Evolutionary conservation across 345 rosid species (phyloP).

Genomic region (Brassica juncea): DNA sequence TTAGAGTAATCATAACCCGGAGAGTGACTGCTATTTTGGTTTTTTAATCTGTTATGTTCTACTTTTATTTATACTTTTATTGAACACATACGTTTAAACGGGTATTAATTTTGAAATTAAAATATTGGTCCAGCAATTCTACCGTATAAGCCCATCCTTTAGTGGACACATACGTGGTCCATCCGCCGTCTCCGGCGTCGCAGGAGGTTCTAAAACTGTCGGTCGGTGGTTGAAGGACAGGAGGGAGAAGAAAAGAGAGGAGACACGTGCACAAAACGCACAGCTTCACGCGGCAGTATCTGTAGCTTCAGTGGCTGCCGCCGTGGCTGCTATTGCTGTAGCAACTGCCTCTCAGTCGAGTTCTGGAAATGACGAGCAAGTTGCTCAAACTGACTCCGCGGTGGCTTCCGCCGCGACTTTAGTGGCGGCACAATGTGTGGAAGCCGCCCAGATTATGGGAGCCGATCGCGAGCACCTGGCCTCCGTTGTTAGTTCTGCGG

Average conservation of each 20-base stretch:
- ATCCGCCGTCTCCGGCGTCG: constrained; percentile 35
- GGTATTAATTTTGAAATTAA: neutral
- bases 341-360: constrained; percentile 69
- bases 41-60: too few species aligned
- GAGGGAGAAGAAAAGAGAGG: constrained; percentile 84
- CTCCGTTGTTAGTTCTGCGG: constrained; percentile 73
- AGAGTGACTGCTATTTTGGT: too few species aligned
- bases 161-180: constrained; percentile 33
- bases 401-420: constrained; percentile 81
- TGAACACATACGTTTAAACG: neutral
- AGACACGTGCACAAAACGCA: constrained; percentile 71
- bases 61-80: neutral
- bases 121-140: constrained; percentile 53
- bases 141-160: constrained; percentile 52
- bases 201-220: constrained; percentile 64
- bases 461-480: constrained; percentile 83
- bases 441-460: constrained; percentile 80
- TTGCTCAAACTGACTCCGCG: constrained; percentile 70
- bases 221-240: constrained; percentile 84
- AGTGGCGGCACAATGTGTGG: constrained; percentile 82
- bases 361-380: constrained; percentile 65
- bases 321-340: constrained; percentile 75
- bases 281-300: constrained; percentile 82
- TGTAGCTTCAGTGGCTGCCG: constrained; percentile 80
- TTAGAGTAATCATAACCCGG: too few species aligned